Evolutionary conservation across 805 yeast genomes (phyloP).

Genomic region (Ogataea glucozyma): DNA sequence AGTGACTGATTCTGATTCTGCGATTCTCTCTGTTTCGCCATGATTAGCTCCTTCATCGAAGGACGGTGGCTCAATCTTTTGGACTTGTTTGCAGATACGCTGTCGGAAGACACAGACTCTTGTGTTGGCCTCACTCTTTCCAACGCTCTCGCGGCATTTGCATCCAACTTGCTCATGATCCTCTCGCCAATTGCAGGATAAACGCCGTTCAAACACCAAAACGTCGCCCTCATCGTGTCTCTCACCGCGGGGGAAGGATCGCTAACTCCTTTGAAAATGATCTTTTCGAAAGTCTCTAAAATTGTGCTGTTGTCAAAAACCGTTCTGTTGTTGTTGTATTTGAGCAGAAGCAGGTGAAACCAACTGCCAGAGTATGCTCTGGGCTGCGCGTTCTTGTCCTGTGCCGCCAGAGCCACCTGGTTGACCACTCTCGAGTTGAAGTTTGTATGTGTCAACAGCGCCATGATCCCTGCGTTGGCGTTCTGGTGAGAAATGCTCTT

Average conservation of each 20-base stretch:
- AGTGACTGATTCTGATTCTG: slow-evolving; percentile 9
- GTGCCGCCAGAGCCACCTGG: slow-evolving; percentile 50
- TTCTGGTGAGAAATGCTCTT: slow-evolving; percentile 63
- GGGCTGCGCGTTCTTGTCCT: slow-evolving; percentile 72
- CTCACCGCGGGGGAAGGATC: slow-evolving; percentile 85
- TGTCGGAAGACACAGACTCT: slow-evolving; percentile 12
- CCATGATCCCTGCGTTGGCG: slow-evolving; percentile 55
- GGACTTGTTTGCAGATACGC: slow-evolving; percentile 14
- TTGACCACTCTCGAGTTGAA: slow-evolving; percentile 52
- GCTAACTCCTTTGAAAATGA: slow-evolving; percentile 58
- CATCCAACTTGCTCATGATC: slow-evolving; percentile 41
- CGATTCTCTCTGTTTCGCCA: slow-evolving; percentile 42
- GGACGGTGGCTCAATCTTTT: slow-evolving; percentile 37
- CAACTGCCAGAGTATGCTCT: slow-evolving; percentile 69
- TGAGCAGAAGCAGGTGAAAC: slow-evolving; percentile 60
- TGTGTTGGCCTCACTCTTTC: slow-evolving; percentile 55
- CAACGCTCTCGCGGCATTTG: slow-evolving; percentile 54
- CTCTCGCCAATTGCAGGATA: slow-evolving; percentile 55
- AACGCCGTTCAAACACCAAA: slow-evolving; percentile 62
- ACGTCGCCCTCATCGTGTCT: slow-evolving; percentile 69
- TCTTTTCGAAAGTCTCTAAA: slow-evolving; percentile 48
- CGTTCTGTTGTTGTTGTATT: slow-evolving; percentile 42
- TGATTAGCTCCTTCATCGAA: slow-evolving; percentile 49
- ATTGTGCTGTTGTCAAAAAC: slow-evolving; percentile 35
- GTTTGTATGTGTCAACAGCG: slow-evolving; percentile 56